A percentile compares a stretch with the other conserved stretches of the same genome.
Evolutionary conservation across 2,329 filamentous ascomycete genomes (phyloP).

Genomic region (Westerdykella ornata): DNA sequence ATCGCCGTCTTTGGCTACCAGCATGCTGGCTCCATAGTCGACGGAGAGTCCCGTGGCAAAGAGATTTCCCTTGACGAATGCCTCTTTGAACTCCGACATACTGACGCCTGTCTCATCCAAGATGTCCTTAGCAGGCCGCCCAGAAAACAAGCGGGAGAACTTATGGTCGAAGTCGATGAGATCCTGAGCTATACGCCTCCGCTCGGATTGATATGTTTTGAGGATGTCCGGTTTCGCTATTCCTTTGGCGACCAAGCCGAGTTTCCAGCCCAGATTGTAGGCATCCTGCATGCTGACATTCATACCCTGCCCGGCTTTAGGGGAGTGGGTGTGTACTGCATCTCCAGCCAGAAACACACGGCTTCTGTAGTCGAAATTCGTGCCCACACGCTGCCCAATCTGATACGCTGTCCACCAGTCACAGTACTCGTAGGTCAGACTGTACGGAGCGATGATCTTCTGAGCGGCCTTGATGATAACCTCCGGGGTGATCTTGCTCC

Average conservation of each 20-base stretch:
- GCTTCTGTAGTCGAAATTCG: constrained; percentile 49
- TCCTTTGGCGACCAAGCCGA: constrained; percentile 45
- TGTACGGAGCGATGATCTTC: constrained; percentile 61
- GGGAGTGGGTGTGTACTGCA: constrained; percentile 52
- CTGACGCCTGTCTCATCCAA: constrained; percentile 56
- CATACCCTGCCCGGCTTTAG: constrained; percentile 65
- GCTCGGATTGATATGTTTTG: constrained; percentile 49
- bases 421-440: constrained; percentile 56
- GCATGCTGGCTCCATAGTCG: constrained; percentile 51
- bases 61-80: constrained; percentile 53
- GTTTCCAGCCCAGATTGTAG: constrained; percentile 54
- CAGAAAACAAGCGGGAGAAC: constrained; percentile 44
- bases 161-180: constrained; percentile 54
- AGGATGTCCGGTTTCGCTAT: constrained; percentile 39
- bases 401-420: constrained; percentile 65
- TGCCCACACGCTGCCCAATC: constrained; percentile 59
- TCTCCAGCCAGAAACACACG: constrained; percentile 66
- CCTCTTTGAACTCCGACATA: constrained; percentile 57
- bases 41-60: constrained; percentile 55
- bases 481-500: constrained; percentile 57
- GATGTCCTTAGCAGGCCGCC: constrained; percentile 50
- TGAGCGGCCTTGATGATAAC: constrained; percentile 57
- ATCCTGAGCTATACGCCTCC: constrained; percentile 56
- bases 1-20: constrained; percentile 49
- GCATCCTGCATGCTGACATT: constrained; percentile 65